phyloP scores from a whole-genome alignment of 306 rosid genomes.

The Quercus suber region DNA sequence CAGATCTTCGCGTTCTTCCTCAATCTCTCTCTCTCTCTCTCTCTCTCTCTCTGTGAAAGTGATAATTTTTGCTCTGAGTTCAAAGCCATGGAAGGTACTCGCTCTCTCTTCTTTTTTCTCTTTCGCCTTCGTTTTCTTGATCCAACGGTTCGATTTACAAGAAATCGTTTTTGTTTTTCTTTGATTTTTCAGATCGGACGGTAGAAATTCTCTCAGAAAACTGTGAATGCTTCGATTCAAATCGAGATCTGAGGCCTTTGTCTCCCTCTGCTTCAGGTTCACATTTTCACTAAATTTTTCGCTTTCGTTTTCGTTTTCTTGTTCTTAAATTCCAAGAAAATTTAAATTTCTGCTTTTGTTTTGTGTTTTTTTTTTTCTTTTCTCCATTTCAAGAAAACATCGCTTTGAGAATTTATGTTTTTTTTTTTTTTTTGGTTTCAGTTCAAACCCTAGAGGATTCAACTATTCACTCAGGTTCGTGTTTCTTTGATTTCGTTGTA shows the following conservation, averaged over 20 bases:
- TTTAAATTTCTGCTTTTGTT: not conserved
- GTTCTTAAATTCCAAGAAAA: not conserved
- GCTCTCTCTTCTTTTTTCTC: slow-evolving; percentile 2
- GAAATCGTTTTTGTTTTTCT: not conserved
- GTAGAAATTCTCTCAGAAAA: slow-evolving; percentile 38
- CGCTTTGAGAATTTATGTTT: not conserved
- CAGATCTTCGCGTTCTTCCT: not conserved
- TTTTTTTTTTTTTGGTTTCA: not conserved
- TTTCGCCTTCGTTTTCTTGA: not conserved
- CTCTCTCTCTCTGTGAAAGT: slow-evolving; percentile 5
- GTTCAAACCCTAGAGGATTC: slow-evolving; percentile 8
- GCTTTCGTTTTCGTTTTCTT: not conserved
- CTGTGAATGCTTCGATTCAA: slow-evolving; percentile 21
- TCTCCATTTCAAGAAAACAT: not conserved
- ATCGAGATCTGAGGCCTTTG: slow-evolving; percentile 35
- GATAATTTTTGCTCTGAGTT: not conserved
- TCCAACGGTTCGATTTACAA: not conserved
- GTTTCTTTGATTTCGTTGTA: not conserved
- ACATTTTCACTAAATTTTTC: not conserved
- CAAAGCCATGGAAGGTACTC: slow-evolving; percentile 51
- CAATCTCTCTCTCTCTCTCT: not conserved
- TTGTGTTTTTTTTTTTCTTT: not conserved
- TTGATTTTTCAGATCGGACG: slow-evolving; percentile 42
- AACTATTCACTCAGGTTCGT: not conserved
- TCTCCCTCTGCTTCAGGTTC: slow-evolving; percentile 44